Evolutionary conservation across 106 monocot species (phyloP).

Genomic region (Agapanthus africanus): DNA sequence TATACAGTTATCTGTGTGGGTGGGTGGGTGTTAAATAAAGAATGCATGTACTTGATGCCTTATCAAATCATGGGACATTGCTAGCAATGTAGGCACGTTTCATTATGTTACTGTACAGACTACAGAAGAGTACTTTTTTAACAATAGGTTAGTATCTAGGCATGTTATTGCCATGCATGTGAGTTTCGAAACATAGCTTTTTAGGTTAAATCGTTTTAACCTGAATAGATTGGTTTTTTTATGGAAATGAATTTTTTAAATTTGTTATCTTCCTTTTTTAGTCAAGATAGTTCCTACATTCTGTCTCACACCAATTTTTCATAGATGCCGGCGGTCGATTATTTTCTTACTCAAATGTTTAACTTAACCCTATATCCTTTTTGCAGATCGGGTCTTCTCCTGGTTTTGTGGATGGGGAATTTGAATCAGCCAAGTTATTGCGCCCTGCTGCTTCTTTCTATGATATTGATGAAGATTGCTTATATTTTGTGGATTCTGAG

Average conservation of each 20-base stretch:
- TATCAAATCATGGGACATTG: too few species aligned
- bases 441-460: slow-evolving; percentile 79
- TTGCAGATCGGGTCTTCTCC: slow-evolving; percentile 86
- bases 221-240: not conserved
- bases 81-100: too few species aligned
- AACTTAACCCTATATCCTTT: not conserved
- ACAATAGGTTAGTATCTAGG: too few species aligned
- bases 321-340: too few species aligned
- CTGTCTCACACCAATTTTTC: not conserved
- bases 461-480: slow-evolving; percentile 43
- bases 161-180: not conserved
- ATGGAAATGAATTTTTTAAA: not conserved
- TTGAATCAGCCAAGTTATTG: slow-evolving; percentile 71
- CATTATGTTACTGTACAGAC: too few species aligned
- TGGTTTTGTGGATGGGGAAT: slow-evolving; percentile 91
- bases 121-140: too few species aligned
- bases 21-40: too few species aligned
- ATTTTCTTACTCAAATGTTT: too few species aligned
- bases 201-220: not conserved
- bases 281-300: not conserved
- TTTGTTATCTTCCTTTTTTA: not conserved
- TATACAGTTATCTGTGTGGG: too few species aligned
- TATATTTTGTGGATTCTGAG: slow-evolving; percentile 90
- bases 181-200: not conserved
- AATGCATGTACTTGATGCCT: too few species aligned